Evolutionary conservation across 176 grass and related monocot species (phyloP).

Genomic region (Hyparrhenia diplandra): DNA sequence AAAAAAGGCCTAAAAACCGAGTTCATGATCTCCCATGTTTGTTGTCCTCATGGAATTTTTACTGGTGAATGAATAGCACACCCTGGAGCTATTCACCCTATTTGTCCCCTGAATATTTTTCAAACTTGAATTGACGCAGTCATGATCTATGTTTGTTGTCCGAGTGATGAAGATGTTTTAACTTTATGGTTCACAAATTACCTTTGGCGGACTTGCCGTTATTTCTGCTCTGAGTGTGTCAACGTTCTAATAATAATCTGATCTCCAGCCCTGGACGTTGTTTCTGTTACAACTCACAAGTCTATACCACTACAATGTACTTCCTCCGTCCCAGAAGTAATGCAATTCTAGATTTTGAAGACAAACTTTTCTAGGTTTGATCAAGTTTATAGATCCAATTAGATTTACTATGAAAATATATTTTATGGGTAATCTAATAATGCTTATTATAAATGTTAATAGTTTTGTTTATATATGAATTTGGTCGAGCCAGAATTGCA

Average conservation of each 20-base stretch:
- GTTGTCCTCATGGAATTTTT: constrained; percentile 35
- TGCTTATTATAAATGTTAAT: no score
- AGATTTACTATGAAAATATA: no score
- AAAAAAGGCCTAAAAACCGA: constrained; percentile 39
- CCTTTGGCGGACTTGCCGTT: not conserved
- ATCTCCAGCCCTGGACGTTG: not conserved
- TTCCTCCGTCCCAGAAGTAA: no score
- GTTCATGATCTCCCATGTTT: constrained; percentile 52
- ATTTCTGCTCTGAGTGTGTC: not conserved
- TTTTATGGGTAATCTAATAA: no score
- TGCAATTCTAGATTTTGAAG: no score
- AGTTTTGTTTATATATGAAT: no score
- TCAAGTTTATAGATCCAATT: no score
- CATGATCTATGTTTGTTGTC: no score
- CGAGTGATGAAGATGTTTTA: not conserved
- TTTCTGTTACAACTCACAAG: no score
- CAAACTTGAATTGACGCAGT: constrained; percentile 6
- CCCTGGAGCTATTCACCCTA: constrained; percentile 24
- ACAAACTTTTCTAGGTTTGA: no score
- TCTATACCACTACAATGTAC: no score
- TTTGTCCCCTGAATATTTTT: constrained; percentile 5
- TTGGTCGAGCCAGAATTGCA: no score
- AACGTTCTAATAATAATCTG: not conserved
- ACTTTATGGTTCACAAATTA: not conserved
- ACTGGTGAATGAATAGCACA: constrained; percentile 31